Base-by-base conservation (phyloP, 352 stramenopile genomes). In the Phytopythium ostracodes region DNA sequence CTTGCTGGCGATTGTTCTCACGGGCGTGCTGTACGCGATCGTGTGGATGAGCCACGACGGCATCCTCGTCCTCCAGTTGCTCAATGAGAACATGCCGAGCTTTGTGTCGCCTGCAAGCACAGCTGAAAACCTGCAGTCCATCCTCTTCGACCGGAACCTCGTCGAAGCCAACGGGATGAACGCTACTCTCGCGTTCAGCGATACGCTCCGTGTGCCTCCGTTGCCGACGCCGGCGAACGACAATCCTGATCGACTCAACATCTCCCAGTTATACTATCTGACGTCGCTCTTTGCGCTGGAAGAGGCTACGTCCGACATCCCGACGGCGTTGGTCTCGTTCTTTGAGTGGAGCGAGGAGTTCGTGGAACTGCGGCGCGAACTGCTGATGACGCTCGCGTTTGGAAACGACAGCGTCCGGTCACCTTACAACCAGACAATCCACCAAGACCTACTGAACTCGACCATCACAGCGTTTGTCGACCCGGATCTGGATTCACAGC, bases 301-400 rank as follows among this genome's bases (percentile, higher is more conserved):
- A 25, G 54, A 49, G 0, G 42, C 68, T 7, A 65, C 71, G 4
- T 51, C 51, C 9, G 31, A 77, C 24, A 5, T 54, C 0, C 60
- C 67, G 10, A 62, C 47, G 9, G 77, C 76, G 0, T 59, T 88
- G 5, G 33, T 66, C 1, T 50, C 70, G 17, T 62, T 89, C 14
- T 91, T 89, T 75, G 67, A 62, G 0, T 91, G 76, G 78, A 76
- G 87, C 22, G 65, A 82, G 44, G 47, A 42, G 11, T 89, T 87
- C 44, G 59, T 79, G 0, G 43, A 50, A 1, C 24, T 40, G 6
- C 67, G 79, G 18, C 72, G 71, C 33, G 38, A 47, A 4, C 50
- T 64, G 38, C 65, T 89, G 0, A 46, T 67, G 50, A 53, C 33
- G 20, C 59, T 78, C 20, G 67, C 76, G 0, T 84, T 88, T 17